Base-by-base conservation (phyloP, 345 rosid genomes). In the Brassica carinata region DNA sequence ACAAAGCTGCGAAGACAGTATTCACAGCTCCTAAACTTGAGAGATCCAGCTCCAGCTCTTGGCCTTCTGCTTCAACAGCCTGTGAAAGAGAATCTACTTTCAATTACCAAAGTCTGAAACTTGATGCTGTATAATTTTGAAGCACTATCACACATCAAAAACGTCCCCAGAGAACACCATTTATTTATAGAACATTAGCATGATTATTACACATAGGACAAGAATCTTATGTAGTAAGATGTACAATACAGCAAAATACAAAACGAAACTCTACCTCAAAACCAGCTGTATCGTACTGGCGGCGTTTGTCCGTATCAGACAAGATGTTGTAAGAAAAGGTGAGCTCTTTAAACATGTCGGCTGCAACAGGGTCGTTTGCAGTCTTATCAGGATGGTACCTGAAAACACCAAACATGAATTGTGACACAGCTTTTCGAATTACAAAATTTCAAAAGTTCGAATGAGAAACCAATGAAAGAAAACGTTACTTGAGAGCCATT, bases 361-460 rank as follows among this genome's bases (percentile, higher is more conserved):
- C 91, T 68, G 98, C 97, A 80, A 90, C 70, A 31, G 98, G 93
- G 77, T 96, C 97, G 85, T 23, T 23, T 0, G 90, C 91, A 82
- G 92, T 96, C 86, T 96, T 94, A 90, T 94, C 99, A 78, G 98
- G 99, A 88, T 94, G 98, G 73, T 96, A 96, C 90, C 99, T 96
- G 90, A 77, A 57, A 59, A 23, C 26, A 84, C 59, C 14, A 69
- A 23, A 59, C 26, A 23, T 23, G 26, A 23, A 23, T 23, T 23
- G 26, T 23, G 26, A 31, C 34, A 31, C 34, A 31, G 34, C 5
- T 31, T 4, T 31, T 40, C 48, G 43, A 34, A 55, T 57, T 72
- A 11, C 69, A 30, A 23, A 2, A 5, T 48, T 43, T 18, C 1
- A 15, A 38, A 63, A 31, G 65, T 10, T 55, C 59, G 29, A 72